A percentile compares a stretch with the other conserved stretches of the same genome.
Evolutionary conservation across 1,284 basidiomycete genomes (phyloP).

Genomic region (Ceratobasidium papillatum): DNA sequence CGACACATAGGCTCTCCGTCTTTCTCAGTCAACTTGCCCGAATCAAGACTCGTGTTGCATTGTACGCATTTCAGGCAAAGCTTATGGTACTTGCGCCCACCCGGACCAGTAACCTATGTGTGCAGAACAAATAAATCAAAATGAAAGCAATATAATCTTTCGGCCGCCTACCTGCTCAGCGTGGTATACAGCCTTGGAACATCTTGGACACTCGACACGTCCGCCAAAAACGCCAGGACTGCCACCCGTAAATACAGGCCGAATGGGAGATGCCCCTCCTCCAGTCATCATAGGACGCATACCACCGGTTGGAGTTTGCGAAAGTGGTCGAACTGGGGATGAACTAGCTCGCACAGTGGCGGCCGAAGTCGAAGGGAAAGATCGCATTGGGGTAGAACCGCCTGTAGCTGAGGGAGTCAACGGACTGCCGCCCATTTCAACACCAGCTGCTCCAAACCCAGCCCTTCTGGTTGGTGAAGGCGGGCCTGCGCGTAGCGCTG

Average conservation of each 20-base stretch:
- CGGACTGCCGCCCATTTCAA: neutral
- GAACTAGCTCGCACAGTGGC: neutral
- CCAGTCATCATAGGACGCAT: conserved; percentile 41
- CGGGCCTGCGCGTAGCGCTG: conserved; percentile 25
- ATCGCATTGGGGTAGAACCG: neutral
- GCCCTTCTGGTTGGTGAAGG: conserved; percentile 29
- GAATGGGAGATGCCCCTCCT: conserved; percentile 32
- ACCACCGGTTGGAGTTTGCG: conserved; percentile 35
- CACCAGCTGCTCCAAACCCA: conserved; percentile 11
- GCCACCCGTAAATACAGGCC: conserved; percentile 32
- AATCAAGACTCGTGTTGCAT: conserved; percentile 71
- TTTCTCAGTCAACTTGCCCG: conserved; percentile 73
- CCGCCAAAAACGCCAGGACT: conserved; percentile 36
- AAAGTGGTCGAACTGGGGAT: conserved; percentile 12
- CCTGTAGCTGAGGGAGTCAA: conserved; percentile 1
- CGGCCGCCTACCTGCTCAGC: conserved; percentile 44
- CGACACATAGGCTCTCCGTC: conserved; percentile 74
- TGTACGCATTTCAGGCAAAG: conserved; percentile 75
- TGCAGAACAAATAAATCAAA: neutral
- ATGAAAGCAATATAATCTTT: neutral
- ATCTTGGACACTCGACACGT: conserved; percentile 44
- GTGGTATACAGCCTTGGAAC: conserved; percentile 45
- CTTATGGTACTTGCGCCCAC: conserved; percentile 79
- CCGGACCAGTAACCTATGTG: conserved; percentile 64
- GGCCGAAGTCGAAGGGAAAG: conserved; percentile 8